Base-by-base conservation (phyloP, 345 rosid species). In the Arabidopsis suecica region DNA sequence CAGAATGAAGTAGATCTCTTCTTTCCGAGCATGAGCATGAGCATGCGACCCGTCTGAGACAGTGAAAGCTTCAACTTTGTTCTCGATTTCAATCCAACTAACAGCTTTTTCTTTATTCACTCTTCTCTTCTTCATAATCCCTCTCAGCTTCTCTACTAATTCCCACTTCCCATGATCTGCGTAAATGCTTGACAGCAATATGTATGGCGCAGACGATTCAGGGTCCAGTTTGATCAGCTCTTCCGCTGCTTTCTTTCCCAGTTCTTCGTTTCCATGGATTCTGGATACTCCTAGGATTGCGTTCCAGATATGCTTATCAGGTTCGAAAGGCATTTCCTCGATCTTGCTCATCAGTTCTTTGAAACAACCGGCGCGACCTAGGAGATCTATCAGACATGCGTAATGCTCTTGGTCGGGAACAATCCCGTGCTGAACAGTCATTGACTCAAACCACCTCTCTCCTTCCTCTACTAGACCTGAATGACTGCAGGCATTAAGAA, bases 311-410 rank as follows among this genome's bases (percentile, higher is more conserved):
- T 25, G 84, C 54, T 72, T 63, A 14, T 85, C 79, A 0, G 88
- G 88, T 76, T 74, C 54, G 68, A 81, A 83, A 51, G 84, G 89
- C 86, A 86, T 85, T 62, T 57, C 79, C 61, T 77, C 69, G 10
- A 89, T 80, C 75, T 74, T 84, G 55, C 79, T 68, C 58, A 84
- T 79, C 82, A 90, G 78, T 59, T 80, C 81, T 25, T 82, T 81
- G 12, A 83, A 88, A 77, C 72, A 65, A 62, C 93, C 90, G 7
- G 85, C 89, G 78, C 84, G 88, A 7, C 89, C 92, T 61, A 90
- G 76, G 61, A 90, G 93, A 86, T 92, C 91, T 40, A 88, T 80
- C 79, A 92, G 75, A 80, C 93, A 90, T 4, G 88, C 91, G 71
- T 84, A 86, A 84, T 88, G 94, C 58, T 93, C 93, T 64, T 84